Base-by-base conservation (phyloP, 2,329 filamentous ascomycete species). In the Fusarium sacchari region DNA sequence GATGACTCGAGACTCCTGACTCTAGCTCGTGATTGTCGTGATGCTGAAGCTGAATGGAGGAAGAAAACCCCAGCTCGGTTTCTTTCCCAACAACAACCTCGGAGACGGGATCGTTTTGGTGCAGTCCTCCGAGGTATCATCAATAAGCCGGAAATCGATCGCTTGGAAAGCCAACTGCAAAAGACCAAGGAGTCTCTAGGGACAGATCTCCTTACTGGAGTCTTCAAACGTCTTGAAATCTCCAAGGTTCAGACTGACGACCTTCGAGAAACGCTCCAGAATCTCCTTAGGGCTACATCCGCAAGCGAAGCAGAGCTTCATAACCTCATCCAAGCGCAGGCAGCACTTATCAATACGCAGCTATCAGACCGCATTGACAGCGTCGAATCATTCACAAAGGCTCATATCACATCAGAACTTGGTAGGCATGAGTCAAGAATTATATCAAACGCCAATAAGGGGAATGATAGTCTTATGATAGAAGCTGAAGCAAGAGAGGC, bases 171-270 rank as follows among this genome's bases (percentile, higher is more conserved):
- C 5, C 49, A 52, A 0, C 1, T 52, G 0, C 17, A 20, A 4
- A 52, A 24, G 9, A 18, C 49, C 2, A 36, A 26, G 5, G 13
- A 15, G 0, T 52, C 18, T 22, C 3, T 52, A 5, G 49, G 17
- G 49, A 17, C 32, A 0, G n/a, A 6, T 6, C 32, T 52, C 6
- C 18, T 52, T 0, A 13, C 22, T 0, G n/a, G n/a, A 0, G 0
- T 17, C 9, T 52, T 52, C 3, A 12, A 9, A 13, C 0, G 32
- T 0, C 32, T 52, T 3, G 32, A 52, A 0, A 0, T 37, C 13
- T 52, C 13, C 5, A 12, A 15, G 0, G 12, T 36, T 0, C 13
- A 26, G 0, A 0, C 9, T 1, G 0, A 13, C 2, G n/a, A 34
- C 6, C 30, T 50, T 0, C 28, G 24, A 11, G 11, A 14, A 0